Conservation (phyloP, 2,329 filamentous ascomycete genomes). For the Monosporascus sp. region DNA sequence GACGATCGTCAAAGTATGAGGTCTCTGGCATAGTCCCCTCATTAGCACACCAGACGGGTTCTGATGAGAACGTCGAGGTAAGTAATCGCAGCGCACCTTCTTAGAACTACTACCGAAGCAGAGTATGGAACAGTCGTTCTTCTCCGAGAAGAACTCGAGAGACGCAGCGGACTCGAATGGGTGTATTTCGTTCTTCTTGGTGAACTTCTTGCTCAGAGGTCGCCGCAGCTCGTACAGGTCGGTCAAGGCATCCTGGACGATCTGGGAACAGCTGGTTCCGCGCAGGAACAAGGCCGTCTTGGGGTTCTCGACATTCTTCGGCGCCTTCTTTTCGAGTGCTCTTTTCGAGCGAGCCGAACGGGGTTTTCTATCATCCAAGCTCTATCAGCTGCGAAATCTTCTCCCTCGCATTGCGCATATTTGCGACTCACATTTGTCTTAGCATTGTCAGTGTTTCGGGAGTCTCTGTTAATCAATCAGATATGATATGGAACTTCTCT, state of each 20-base stretch:
- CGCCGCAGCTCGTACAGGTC: constrained; percentile 83
- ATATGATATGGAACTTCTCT: neutral
- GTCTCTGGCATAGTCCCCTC: constrained; percentile 82
- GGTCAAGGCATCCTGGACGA: constrained; percentile 76
- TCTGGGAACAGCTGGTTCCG: constrained; percentile 77
- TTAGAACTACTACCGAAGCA: constrained; percentile 83
- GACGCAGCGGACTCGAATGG: constrained; percentile 88
- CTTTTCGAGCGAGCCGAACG: constrained; percentile 85
- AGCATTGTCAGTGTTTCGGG: neutral
- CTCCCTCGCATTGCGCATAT: neutral
- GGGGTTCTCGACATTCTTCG: constrained; percentile 83
- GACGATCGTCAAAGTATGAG: constrained; percentile 78
- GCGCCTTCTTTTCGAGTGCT: constrained; percentile 86
- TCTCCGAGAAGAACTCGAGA: constrained; percentile 91
- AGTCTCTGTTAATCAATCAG: neutral
- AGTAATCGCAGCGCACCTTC: constrained; percentile 48
- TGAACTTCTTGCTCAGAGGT: constrained; percentile 83
- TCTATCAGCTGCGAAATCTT: neutral
- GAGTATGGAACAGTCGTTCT: constrained; percentile 87
- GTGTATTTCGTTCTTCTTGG: constrained; percentile 93
- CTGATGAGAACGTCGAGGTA: neutral
- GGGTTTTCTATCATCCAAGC: constrained; percentile 43
- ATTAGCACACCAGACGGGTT: neutral
- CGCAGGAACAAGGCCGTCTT: constrained; percentile 88
- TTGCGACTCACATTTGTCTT: neutral